Conservation (phyloP, 805 yeast genomes). For the Barnettozyma botsteinii region DNA sequence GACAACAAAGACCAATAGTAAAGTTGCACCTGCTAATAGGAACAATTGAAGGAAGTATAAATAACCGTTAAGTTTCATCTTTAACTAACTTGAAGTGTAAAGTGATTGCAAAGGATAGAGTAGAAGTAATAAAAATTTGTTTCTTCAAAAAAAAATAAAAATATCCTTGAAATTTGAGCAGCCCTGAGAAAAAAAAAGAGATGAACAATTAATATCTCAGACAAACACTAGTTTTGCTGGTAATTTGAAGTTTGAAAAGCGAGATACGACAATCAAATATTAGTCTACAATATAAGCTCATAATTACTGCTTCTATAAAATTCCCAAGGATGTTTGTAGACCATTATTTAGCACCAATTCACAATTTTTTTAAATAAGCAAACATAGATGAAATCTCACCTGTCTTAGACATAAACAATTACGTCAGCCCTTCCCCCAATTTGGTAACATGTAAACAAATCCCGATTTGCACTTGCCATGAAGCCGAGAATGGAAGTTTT, state of each 20-base stretch:
- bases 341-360: too few relatives aligned
- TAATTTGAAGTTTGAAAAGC: too few relatives aligned
- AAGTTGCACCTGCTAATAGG: constrained; percentile 30
- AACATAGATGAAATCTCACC: background rate
- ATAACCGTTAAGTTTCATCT: constrained; percentile 8
- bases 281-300: too few relatives aligned
- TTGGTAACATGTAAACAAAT: background rate
- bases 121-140: background rate
- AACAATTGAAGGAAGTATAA: constrained; percentile 14
- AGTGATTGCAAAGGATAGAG: background rate
- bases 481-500: too few relatives aligned
- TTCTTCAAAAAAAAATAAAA: background rate
- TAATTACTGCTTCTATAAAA: too few relatives aligned
- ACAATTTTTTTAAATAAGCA: too few relatives aligned
- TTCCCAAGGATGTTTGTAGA: too few relatives aligned
- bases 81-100: background rate
- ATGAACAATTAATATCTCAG: background rate
- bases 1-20: constrained; percentile 50
- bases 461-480: too few relatives aligned
- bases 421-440: constrained; percentile 1
- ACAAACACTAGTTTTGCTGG: too few relatives aligned
- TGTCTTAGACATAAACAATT: background rate
- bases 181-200: background rate
- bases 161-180: background rate
- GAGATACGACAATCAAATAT: too few relatives aligned